Evolutionary conservation across 257 asterid genomes (phyloP).

Genomic region (Euphrasia confusa): DNA sequence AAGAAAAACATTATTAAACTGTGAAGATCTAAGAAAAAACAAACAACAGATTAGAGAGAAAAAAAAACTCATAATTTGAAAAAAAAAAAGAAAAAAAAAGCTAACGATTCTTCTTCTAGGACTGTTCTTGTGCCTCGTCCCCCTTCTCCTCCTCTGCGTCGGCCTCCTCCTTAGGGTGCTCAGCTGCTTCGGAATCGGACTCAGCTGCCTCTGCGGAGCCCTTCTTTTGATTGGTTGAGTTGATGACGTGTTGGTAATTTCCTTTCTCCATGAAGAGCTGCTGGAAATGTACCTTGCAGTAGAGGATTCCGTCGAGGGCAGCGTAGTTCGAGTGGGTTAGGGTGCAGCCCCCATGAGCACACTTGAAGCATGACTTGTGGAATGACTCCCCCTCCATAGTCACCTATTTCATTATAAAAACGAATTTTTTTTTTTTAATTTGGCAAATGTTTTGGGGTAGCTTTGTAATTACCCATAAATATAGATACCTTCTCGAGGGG

Average conservation of each 20-base stretch:
- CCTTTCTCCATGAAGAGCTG: constrained; percentile 73
- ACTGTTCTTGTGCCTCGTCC: constrained; percentile 31
- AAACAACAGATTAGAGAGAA: constrained; percentile 19
- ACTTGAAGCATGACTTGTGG: constrained; percentile 63
- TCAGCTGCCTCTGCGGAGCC: constrained; percentile 26
- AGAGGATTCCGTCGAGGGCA: constrained; percentile 49
- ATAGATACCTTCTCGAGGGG: constrained; percentile 68
- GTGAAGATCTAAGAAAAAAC: constrained; percentile 9
- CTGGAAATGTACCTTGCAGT: constrained; percentile 64
- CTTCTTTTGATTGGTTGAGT: constrained; percentile 42
- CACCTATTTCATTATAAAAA: constrained; percentile 39
- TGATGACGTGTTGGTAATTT: constrained; percentile 53
- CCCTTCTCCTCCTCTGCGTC: constrained; percentile 11
- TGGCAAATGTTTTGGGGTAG: neutral
- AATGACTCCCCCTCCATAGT: constrained; percentile 63
- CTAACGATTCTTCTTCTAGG: constrained; percentile 14
- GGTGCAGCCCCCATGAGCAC: constrained; percentile 63
- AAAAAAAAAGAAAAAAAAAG: neutral
- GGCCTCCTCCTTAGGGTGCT: constrained; percentile 17
- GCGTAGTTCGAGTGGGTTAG: constrained; percentile 60
- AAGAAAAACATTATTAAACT: constrained; percentile 18
- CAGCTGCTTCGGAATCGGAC: constrained; percentile 1
- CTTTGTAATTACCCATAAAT: constrained; percentile 3
- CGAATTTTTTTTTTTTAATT: neutral
- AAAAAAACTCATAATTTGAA: constrained; percentile 1